Percentiles rank a stretch among this genome's conserved stretches.
Evolutionary conservation across 1,284 basidiomycete species (phyloP).

Genomic region (Pascua guehoae): DNA sequence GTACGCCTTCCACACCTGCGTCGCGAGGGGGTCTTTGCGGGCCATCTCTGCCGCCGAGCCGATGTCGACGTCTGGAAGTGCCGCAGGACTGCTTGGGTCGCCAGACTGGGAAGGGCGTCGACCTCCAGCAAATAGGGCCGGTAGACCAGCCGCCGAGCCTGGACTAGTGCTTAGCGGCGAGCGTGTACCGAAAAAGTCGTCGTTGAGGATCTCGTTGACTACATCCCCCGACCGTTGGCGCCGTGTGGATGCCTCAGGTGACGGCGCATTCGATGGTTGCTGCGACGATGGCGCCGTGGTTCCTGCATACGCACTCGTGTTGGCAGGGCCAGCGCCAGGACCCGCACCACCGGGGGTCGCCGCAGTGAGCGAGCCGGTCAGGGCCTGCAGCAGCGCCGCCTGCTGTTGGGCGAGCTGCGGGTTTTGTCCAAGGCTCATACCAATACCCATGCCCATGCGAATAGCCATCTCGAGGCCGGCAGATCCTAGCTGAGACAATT

Average conservation of each 20-base stretch:
- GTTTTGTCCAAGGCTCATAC: conserved; percentile 39
- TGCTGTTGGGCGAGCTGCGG: conserved; percentile 7
- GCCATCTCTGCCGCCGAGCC: conserved; percentile 35
- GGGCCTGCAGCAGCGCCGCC: conserved; percentile 2
- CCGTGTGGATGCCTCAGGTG: conserved; percentile 2
- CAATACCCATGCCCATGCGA: conserved; percentile 50
- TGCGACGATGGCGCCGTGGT: not conserved
- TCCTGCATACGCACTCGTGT: not conserved
- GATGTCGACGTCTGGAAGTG: conserved; percentile 24
- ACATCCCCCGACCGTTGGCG: conserved; percentile 25
- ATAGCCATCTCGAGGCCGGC: conserved; percentile 50
- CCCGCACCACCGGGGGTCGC: conserved; percentile 4
- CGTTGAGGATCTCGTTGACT: conserved; percentile 42
- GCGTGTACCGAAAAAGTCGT: conserved; percentile 39
- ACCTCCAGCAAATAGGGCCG: conserved; percentile 18
- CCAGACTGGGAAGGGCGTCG: conserved; percentile 32
- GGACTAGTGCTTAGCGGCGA: conserved; percentile 30
- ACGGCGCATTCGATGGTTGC: not conserved
- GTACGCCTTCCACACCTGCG: conserved; percentile 97
- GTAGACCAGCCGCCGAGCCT: conserved; percentile 6
- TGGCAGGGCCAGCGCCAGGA: not conserved
- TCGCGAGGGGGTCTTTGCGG: conserved; percentile 78
- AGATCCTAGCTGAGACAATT: conserved; percentile 42
- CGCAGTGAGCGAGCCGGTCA: conserved; percentile 7
- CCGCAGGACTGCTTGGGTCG: conserved; percentile 21